A percentile compares a stretch with the other conserved stretches of the same genome.
Evolutionary conservation across 2,329 filamentous ascomycete genomes (phyloP).

Genomic region (Dactylellina cionopaga): DNA sequence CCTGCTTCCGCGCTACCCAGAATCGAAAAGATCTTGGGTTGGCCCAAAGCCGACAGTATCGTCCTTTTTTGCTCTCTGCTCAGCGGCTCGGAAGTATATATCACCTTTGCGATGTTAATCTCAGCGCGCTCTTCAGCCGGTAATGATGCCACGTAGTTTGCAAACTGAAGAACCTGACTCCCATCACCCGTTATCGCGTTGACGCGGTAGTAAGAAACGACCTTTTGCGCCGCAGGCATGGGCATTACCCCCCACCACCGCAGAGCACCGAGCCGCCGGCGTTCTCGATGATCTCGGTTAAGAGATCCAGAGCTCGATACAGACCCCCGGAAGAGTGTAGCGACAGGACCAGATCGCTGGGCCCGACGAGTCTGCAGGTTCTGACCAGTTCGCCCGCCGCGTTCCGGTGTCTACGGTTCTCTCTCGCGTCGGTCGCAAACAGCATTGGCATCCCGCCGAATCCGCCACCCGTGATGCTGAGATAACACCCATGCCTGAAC

Average conservation of each 20-base stretch:
- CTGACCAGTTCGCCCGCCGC: constrained; percentile 59
- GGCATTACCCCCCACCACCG: constrained; percentile 57
- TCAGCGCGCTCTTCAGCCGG: constrained; percentile 40
- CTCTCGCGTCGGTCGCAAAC: constrained; percentile 61
- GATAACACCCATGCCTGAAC: constrained; percentile 61
- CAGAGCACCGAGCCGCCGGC: constrained; percentile 61
- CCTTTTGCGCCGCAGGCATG: constrained; percentile 57
- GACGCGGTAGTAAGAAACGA: constrained; percentile 59
- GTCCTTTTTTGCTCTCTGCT: constrained; percentile 57
- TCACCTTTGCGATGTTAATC: constrained; percentile 61
- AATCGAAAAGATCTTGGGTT: constrained; percentile 60
- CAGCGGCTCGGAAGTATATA: constrained; percentile 64
- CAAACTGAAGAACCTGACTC: constrained; percentile 61
- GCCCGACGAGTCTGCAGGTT: constrained; percentile 58
- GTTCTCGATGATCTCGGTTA: constrained; percentile 61
- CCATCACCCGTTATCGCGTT: constrained; percentile 62
- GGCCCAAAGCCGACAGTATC: constrained; percentile 53
- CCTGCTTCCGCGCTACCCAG: constrained; percentile 63
- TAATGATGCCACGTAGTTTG: constrained; percentile 60
- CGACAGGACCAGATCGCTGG: constrained; percentile 62
- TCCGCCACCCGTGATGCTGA: constrained; percentile 62
- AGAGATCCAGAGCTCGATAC: constrained; percentile 62
- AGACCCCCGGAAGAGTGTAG: constrained; percentile 60
- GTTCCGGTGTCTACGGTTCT: constrained; percentile 62
- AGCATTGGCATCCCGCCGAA: constrained; percentile 58